Base-by-base conservation (phyloP, 768 basidiomycete genomes). In the Russula olivacea region DNA sequence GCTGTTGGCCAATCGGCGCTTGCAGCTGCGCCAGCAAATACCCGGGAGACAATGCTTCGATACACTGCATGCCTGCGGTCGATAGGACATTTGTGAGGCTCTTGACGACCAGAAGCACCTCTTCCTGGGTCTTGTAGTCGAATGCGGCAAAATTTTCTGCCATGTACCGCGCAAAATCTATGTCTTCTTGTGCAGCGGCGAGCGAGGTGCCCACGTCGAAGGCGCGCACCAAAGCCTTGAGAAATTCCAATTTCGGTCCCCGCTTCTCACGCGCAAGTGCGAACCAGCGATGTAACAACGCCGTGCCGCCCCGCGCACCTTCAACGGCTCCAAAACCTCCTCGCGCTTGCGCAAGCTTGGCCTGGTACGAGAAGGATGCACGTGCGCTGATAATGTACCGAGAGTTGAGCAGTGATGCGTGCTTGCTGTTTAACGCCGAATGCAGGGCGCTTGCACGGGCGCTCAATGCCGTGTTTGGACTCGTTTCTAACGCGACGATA, bases 71-170 rank as follows among this genome's bases (percentile, higher is more conserved):
- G 58, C 90, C 96, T 11, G 83, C 82, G 2, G 86, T 89, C 1
- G 88, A 94, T 51, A 92, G 79, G 25, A 88, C 80, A 19, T 81
- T 76, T 10, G 91, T 93, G 60, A 95, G 79, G 59, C 82, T 81
- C 63, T 88, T 89, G 71, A 97, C 83, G 25, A 98, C 86, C 5
- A 89, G 86, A 57, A 98, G 76, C 5, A 88, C 86, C 74, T 98
- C 97, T 73, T 99, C 97, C 69, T 89, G 87, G 0, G 92, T 91
- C 77, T 93, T 98, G 79, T 95, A 98, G 38, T 98, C 94, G 64
- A 99, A 84, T 0, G 88, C 78, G 0, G 94, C 82, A 61, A 98
- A 88, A 70, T 98, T 98, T 72, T 98, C 97, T 0, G 92, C 88
- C 84, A 98, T 90, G 75, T 93, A 99, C 59, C 94, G 87, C 4